Evolutionary conservation across 2,329 filamentous ascomycete genomes (phyloP).

Genomic region (Sporothrix mexicana): DNA sequence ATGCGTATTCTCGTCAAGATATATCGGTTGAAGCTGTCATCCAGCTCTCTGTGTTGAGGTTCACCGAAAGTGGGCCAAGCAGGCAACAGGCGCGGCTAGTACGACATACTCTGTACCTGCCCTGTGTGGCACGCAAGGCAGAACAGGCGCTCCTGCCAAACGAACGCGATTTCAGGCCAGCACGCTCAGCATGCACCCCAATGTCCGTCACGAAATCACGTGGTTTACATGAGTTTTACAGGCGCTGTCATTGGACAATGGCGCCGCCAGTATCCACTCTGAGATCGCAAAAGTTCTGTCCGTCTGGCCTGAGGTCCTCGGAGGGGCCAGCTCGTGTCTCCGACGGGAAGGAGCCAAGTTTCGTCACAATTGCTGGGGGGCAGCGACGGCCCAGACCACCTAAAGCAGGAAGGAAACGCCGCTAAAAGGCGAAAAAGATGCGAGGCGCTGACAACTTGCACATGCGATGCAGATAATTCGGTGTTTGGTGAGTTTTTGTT

Average conservation of each 20-base stretch:
- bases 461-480: neutral
- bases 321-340: constrained; percentile 32
- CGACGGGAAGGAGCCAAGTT: constrained; percentile 29
- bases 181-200: neutral
- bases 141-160: neutral
- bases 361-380: constrained; percentile 26
- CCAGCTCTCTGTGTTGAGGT: too few relatives aligned
- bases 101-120: too few relatives aligned
- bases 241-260: constrained; percentile 34
- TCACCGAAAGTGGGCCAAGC: constrained; percentile 19
- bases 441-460: constrained; percentile 21
- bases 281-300: neutral
- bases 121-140: neutral
- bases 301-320: constrained; percentile 17
- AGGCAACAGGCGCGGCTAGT: constrained; percentile 22
- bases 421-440: neutral
- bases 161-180: constrained; percentile 19
- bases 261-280: neutral
- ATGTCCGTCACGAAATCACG: constrained; percentile 32
- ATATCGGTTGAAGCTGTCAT: constrained; percentile 18
- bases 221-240: constrained; percentile 26
- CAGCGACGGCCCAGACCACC: constrained; percentile 13
- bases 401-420: neutral
- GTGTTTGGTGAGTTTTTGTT: constrained; percentile 19
- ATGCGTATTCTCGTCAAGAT: neutral